Percentiles rank a stretch among this genome's conserved stretches.
Conservation (phyloP, 257 asterid genomes). For the Solanum rostratum region DNA sequence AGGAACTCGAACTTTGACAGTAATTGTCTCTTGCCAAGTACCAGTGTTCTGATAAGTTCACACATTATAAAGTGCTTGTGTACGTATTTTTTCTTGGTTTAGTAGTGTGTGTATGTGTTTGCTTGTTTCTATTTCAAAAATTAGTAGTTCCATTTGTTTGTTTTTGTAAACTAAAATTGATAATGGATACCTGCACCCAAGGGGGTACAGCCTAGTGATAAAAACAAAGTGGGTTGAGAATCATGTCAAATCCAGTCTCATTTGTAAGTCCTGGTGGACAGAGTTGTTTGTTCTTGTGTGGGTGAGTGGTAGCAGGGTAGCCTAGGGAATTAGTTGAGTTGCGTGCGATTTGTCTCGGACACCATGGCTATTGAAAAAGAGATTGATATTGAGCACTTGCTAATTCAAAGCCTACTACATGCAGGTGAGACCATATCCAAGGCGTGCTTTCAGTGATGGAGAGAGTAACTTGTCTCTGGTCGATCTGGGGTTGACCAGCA, state of each 20-base stretch:
- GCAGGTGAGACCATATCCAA: slow-evolving; percentile 93
- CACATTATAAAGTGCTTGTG: not conserved
- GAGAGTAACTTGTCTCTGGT: slow-evolving; percentile 47
- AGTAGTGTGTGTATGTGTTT: not conserved
- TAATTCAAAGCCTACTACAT: not conserved
- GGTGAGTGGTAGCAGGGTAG: not conserved
- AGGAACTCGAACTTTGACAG: not conserved
- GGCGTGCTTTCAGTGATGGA: slow-evolving; percentile 65
- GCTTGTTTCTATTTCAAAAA: not conserved
- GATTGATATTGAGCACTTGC: not conserved
- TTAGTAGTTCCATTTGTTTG: not conserved
- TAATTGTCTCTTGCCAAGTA: not conserved
- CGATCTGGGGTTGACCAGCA: slow-evolving; percentile 88
- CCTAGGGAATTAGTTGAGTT: not conserved
- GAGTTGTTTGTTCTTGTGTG: not conserved
- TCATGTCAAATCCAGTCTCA: not conserved
- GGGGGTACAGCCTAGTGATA: not conserved
- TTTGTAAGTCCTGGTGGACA: not conserved
- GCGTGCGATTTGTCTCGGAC: not conserved
- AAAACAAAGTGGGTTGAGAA: not conserved
- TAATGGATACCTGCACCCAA: not conserved
- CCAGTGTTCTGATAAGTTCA: not conserved
- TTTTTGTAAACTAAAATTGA: not conserved
- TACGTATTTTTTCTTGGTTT: not conserved
- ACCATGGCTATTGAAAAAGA: not conserved